Base-by-base conservation (phyloP, 495 filamentous ascomycete species). In the Aspergillus incahuasiensis region DNA sequence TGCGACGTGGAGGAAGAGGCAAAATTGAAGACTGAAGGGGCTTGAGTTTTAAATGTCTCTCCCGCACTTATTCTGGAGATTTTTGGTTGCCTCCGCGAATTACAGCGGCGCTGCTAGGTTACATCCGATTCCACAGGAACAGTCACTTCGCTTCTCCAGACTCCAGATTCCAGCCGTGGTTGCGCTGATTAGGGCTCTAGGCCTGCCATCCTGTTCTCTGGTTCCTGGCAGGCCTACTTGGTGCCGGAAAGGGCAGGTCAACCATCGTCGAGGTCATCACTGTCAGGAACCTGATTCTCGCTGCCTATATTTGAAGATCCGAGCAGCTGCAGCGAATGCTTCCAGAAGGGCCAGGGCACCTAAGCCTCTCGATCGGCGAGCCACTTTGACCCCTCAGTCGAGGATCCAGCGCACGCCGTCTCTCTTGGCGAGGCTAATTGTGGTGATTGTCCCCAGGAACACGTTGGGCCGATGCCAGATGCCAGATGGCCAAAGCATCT, bases 271-370 rank as follows among this genome's bases (percentile, higher is more conserved):
- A 18, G 3, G 38, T 40, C n/a, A 40, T 8, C 13, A 16, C n/a
- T 18, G 18, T 18, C 38, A 40, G 2, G 15, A 40, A 4, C 38
- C n/a, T n/a, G n/a, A 40, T 40, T n/a, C 16, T 40, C 3, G 12
- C 4, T 40, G 5, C 15, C 13, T 18, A 8, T 1, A 4, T 40
- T 40, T 18, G 13, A 16, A 4, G 15, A 18, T 40, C n/a, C 5
- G 38, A 18, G n/a, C 3, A 39, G 16, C 56, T 65, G 62, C 62
- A 65, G 50, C 56, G 62, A 65, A 65, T 43, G 22, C 40, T 65
- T 65, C 62, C 62, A 65, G 62, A 65, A 65, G 24, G 39, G 21
- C 53, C 38, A 47, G n/a, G n/a, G n/a, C n/a, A n/a, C n/a, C 55
- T 54, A 64, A 58, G 48, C 46, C 54, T 55, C 48, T 48, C 55